Evolutionary conservation across 495 filamentous ascomycete species (phyloP), one percentile per base, ranked within the genome.

Genomic region (Penicillium flavigenum): DNA sequence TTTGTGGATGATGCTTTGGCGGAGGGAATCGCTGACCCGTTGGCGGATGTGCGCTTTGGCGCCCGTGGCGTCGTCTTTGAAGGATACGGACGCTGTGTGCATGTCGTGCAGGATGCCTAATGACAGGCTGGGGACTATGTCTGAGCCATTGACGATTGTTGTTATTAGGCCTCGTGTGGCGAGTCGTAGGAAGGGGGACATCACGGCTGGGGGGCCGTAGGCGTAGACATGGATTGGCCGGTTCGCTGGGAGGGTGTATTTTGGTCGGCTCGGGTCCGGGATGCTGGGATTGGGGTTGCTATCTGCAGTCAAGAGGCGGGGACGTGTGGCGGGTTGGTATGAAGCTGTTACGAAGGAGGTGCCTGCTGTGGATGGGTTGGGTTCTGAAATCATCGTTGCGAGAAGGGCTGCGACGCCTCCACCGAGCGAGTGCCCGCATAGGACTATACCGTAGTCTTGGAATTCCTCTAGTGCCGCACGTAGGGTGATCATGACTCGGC

Each of bases 181-280:
- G 47, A 82, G 80, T 39, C 87, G 82, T 5, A 92, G 77, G n/a
- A 85, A 82, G 0, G 87, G 81, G 2, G 86, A 91, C 75, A 92
- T 82, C 44, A 83, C 85, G 3, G 86, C 82, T 10, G 89, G 88
- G 10, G 89, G 86, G 3, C 89, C 89, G 65, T 89, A 92, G 36
- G 88, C 87, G 69, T 88, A 93, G 47, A 90, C 88, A 64, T 90
- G 88, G 39, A 90, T 86, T 45, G 83, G 86, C 9, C 89, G 80
- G 45, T 83, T 83, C 0, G 83, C 61, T 19, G 86, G 90, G 5
- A 90, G 80, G 43, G 74, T 81, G 51, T 84, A 76, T 47, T 64
- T 49, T 51, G 53, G 53, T 19, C 52, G 38, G 36, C 8, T 38
- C 44, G 49, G 24, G 54, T 32, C 20, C 34, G 36, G 10, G 34